A percentile compares a stretch with the other conserved stretches of the same genome.
Evolutionary conservation across 805 yeast species (phyloP).

Genomic region (Monosporozyma aerobia): DNA sequence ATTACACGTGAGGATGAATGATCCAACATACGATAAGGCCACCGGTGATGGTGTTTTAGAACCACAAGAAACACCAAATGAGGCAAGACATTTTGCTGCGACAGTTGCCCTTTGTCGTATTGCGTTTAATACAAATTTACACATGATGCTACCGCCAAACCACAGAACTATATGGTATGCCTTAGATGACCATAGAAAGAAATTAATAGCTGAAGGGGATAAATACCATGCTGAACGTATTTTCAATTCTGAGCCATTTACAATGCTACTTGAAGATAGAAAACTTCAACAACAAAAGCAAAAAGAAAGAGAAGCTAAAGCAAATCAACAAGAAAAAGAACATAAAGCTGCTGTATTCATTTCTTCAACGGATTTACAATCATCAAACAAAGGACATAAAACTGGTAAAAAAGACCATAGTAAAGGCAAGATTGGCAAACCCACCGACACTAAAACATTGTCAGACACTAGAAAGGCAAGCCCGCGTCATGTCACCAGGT

Average conservation of each 20-base stretch:
- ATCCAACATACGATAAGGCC: constrained; percentile 32
- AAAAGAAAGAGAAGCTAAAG: constrained; percentile 39
- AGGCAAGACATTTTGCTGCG: constrained; percentile 86
- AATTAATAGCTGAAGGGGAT: constrained; percentile 35
- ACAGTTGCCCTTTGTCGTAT: constrained; percentile 77
- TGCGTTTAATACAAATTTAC: constrained; percentile 71
- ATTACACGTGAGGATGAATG: constrained; percentile 46
- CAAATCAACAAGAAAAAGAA: constrained; percentile 43
- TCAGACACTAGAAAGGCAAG: constrained; percentile 3
- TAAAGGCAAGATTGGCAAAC: neutral
- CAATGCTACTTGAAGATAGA: constrained; percentile 48
- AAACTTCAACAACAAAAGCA: constrained; percentile 35
- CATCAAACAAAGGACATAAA: neutral
- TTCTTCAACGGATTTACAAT: constrained; percentile 12
- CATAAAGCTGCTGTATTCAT: constrained; percentile 40
- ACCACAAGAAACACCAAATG: constrained; percentile 74
- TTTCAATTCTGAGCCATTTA: constrained; percentile 73
- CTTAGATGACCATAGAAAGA: constrained; percentile 52
- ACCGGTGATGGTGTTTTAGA: constrained; percentile 42
- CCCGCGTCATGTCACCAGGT: constrained; percentile 10
- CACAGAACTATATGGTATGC: constrained; percentile 74
- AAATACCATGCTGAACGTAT: constrained; percentile 39
- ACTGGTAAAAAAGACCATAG: neutral
- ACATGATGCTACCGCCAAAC: constrained; percentile 77
- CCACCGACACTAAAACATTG: neutral